phyloP scores from a whole-genome alignment of 2,329 filamentous ascomycete species.

The Hypoxylon sp. region DNA sequence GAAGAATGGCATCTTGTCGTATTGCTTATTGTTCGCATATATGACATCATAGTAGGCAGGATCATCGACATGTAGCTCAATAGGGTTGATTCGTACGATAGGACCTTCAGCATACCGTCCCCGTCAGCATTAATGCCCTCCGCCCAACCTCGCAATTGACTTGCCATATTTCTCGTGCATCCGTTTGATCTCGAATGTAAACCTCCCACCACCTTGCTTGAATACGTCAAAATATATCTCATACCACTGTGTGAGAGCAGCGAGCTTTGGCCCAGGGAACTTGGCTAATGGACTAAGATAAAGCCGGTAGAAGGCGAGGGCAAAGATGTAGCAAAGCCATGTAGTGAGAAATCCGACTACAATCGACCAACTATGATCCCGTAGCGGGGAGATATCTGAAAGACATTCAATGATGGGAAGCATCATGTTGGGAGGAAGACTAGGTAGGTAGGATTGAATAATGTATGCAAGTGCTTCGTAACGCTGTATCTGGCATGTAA shows the following conservation, averaged over 20 bases:
- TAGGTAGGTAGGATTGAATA: neutral
- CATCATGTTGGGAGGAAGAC: constrained; percentile 1
- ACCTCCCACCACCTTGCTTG: constrained; percentile 30
- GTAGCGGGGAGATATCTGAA: neutral
- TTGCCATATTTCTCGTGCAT: constrained; percentile 40
- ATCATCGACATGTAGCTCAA: too few species aligned
- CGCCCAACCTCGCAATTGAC: neutral
- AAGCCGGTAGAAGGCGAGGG: constrained; percentile 27
- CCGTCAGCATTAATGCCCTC: too few species aligned
- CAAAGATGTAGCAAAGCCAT: constrained; percentile 13
- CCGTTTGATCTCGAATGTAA: constrained; percentile 33
- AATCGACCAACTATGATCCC: neutral
- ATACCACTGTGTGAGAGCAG: constrained; percentile 35
- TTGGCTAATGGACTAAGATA: constrained; percentile 32
- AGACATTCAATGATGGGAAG: neutral
- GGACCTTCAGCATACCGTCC: too few species aligned
- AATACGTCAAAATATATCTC: constrained; percentile 42
- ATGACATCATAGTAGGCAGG: too few species aligned
- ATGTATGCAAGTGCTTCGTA: neutral
- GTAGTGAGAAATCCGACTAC: neutral
- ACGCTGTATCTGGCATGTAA: neutral
- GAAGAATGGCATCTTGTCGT: too few species aligned
- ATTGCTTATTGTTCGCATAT: too few species aligned
- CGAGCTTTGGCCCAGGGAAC: constrained; percentile 42
- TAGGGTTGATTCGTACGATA: too few species aligned